These are phyloP conservation scores for Iris pallida DNA, from an alignment of 116 monocot genomes.

Conservation along the genomic window DNA sequence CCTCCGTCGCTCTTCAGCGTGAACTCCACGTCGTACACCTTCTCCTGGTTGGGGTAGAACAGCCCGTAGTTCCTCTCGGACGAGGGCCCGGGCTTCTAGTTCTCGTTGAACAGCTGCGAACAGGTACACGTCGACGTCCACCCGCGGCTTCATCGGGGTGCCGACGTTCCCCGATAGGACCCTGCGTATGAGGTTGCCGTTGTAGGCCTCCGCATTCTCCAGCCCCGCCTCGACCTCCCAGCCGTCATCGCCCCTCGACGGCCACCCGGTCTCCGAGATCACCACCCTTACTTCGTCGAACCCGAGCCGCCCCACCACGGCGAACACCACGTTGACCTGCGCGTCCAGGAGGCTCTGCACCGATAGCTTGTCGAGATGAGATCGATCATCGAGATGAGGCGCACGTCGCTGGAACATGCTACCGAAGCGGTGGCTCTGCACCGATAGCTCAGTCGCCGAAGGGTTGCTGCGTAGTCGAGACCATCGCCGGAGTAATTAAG, in stretches of 20 bases:
- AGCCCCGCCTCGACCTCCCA: conserved; percentile 43
- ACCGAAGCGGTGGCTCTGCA: no score
- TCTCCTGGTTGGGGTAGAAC: conserved; percentile 54
- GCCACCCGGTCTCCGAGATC: conserved; percentile 84
- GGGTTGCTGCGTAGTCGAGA: no score
- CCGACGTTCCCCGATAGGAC: conserved; percentile 57
- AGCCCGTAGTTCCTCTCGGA: conserved; percentile 85
- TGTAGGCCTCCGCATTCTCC: no score
- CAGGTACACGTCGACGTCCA: conserved; percentile 45
- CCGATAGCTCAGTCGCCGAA: no score
- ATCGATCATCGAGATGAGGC: no score
- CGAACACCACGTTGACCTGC: conserved; percentile 68
- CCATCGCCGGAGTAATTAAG: no score
- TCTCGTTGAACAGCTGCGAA: conserved; percentile 61
- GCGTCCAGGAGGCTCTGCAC: no score
- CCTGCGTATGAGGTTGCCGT: conserved; percentile 50
- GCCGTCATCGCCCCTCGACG: conserved; percentile 67
- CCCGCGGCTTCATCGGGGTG: conserved; percentile 44
- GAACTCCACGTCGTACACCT: conserved; percentile 47
- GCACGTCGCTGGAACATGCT: no score
- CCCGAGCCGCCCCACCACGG: conserved; percentile 41
- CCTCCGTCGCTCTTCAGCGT: conserved; percentile 8
- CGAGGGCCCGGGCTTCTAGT: conserved; percentile 67
- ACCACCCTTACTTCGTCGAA: conserved; percentile 41
- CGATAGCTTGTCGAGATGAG: no score